These are phyloP conservation scores for Fraxinus floribunda DNA, from an alignment of 305 asterid genomes.

Conservation along the genomic window DNA sequence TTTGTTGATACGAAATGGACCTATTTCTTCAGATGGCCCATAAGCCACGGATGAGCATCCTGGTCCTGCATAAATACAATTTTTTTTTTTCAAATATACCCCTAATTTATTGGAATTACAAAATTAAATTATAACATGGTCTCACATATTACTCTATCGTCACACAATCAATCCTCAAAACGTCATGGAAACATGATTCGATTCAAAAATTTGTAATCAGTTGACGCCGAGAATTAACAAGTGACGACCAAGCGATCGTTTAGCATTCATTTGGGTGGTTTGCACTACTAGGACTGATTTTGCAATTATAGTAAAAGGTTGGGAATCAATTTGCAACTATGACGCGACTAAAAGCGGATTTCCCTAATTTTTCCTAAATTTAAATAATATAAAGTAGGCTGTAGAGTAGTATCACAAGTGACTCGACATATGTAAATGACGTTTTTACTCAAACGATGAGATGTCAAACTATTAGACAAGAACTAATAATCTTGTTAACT, in stretches of 20 bases:
- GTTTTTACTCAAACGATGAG: neutral
- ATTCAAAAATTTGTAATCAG: neutral
- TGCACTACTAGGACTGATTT: neutral
- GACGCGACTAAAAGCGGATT: neutral
- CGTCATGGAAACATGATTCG: neutral
- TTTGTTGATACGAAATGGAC: slow-evolving; percentile 44
- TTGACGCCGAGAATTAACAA: no score
- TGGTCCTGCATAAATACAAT: slow-evolving; percentile 35
- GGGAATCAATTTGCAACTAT: neutral
- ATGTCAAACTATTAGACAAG: neutral
- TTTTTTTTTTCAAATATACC: neutral
- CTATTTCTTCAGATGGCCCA: slow-evolving; percentile 48
- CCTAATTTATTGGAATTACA: neutral
- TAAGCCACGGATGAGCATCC: slow-evolving; percentile 50
- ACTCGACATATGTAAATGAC: neutral
- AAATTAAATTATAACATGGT: neutral
- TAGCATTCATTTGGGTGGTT: neutral
- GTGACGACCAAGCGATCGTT: neutral
- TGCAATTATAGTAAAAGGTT: neutral
- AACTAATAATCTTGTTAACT: neutral
- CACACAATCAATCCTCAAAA: neutral
- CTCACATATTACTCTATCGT: neutral
- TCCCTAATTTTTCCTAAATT: neutral
- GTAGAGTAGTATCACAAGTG: neutral
- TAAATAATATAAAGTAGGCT: neutral